Evolutionary conservation across 805 yeast species (phyloP).

Genomic region (Lipomyces starkeyi): DNA sequence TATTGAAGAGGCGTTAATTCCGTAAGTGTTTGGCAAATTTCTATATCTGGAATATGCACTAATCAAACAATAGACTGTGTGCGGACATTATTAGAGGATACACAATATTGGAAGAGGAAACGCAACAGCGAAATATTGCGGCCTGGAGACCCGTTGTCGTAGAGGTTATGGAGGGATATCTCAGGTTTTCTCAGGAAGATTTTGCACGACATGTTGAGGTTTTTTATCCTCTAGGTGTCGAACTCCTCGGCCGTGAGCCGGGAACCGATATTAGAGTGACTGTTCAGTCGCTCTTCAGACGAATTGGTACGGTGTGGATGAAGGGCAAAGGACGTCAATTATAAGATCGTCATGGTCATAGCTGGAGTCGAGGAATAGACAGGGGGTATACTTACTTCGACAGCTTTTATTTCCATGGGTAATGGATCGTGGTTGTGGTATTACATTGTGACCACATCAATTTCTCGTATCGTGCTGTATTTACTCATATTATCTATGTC

Average conservation of each 20-base stretch:
- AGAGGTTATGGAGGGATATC: slow-evolving; percentile 82
- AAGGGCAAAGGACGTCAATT: slow-evolving; percentile 31
- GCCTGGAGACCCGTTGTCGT: slow-evolving; percentile 94
- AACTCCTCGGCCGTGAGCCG: slow-evolving; percentile 47
- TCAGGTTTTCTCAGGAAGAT: slow-evolving; percentile 68
- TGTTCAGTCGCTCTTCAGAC: slow-evolving; percentile 46
- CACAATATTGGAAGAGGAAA: slow-evolving; percentile 69
- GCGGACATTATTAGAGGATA: slow-evolving; percentile 72
- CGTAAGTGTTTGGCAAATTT: slow-evolving; percentile 15
- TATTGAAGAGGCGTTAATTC: slow-evolving; percentile 58
- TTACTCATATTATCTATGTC: no score
- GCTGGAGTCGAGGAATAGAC: background rate
- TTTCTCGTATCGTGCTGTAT: background rate
- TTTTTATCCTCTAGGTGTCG: slow-evolving; percentile 45
- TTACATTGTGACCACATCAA: background rate
- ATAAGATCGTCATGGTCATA: background rate
- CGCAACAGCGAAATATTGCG: slow-evolving; percentile 75
- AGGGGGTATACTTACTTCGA: background rate
- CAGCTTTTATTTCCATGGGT: background rate
- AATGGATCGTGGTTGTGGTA: background rate
- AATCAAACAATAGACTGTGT: slow-evolving; percentile 53
- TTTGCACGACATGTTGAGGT: slow-evolving; percentile 42
- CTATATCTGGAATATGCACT: slow-evolving; percentile 7
- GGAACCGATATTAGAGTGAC: slow-evolving; percentile 46
- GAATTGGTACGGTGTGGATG: slow-evolving; percentile 60